Base-by-base conservation (phyloP, 139 green algal species). In the Volvox reticuliferus region DNA sequence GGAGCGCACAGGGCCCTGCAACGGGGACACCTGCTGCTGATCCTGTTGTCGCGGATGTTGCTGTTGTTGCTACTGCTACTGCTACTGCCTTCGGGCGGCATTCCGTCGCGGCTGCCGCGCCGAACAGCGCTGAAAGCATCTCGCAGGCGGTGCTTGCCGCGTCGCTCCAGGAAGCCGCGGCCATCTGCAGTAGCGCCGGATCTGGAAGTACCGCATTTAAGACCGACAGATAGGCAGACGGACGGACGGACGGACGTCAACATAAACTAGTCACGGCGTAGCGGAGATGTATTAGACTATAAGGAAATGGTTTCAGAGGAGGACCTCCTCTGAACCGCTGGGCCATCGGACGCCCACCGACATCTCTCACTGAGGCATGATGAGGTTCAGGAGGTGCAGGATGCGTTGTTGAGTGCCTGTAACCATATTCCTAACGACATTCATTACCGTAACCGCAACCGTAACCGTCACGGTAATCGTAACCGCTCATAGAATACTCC, bases 161-260 rank as follows among this genome's bases (percentile, higher is more conserved):
- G 63, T 90, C 90, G 77, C 77, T 76, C 82, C 83, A 90, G 37
- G 73, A 35, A 22, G 62, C 26, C 0, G 69, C 83, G 1, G 75
- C 68, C 36, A 83, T 75, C 37, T 77, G 90, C 83, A 92, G 62
- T 61, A 92, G 33, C 1, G 33, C 90, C n/a, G 37, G 36, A 63
- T 92, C 87, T 91, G 76, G 0, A 21, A 26, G 67, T 28, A 26
- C 67, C 67, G 67, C 6, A 28, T 75, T 26, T 14, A 30, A 79
- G 71, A 30, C 65, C 5, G 22, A 85, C 16, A 16, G 6, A n/a
- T 6, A 32, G 71, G n/a, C 19, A 32, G 35, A n/a, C 9, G n/a
- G n/a, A 62, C 1, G 16, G 35, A 65, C n/a, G 1, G 32, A 22
- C n/a, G 80, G 55, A 17, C n/a, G 67, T 12, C 13, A 62, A 35